Base-by-base conservation (phyloP, 2,329 filamentous ascomycete genomes). In the Xylariales sp. region DNA sequence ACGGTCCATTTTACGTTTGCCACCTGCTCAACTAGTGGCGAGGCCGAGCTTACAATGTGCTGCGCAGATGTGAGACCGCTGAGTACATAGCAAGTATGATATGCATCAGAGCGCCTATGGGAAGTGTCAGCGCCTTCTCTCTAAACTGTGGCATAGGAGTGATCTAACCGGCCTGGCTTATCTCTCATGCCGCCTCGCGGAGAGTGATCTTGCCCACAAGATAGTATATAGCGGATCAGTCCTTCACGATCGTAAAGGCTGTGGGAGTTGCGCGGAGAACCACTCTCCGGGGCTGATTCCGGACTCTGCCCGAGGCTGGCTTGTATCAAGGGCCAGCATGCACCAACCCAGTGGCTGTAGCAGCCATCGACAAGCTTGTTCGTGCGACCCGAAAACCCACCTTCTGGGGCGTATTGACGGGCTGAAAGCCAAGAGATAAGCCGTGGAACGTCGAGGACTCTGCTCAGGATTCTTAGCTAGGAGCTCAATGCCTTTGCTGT, bases 311-410 rank as follows among this genome's bases (percentile, higher is more conserved):
- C 75, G 44, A 93, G 66, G 41, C 83, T 83, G 43, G 88, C 87
- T 68, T 96, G 86, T 51, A 97, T 73, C 50, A 98, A 67, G 33
- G 91, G 84, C 88, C 90, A 98, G 68, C 90, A 97, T 41, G 86
- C 86, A 41, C 93, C 93, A 24, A 95, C 85, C 93, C 93, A 98
- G 65, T 96, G 91, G 60, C 88, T 95, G 69, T 98, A 98, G 68
- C 93, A 98, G 33, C 91, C 93, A 63, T 98, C 93, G 22, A 97
- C 93, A 22, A 98, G 76, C 68, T 98, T 98, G 73, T 97, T 97
- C 20, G 91, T 95, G 52, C 93, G 84, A 46, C 93, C 93, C 29
- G 88, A 86, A 58, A 95, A 90, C 25, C 93, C 93, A 49, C 90
- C 90, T 62, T 97, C 93, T 3, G 91, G 93, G 21, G 82, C 81